These are phyloP conservation scores for Talaromyces sp. DNA, from an alignment of 2,329 filamentous ascomycete species.

Conservation along the genomic window DNA sequence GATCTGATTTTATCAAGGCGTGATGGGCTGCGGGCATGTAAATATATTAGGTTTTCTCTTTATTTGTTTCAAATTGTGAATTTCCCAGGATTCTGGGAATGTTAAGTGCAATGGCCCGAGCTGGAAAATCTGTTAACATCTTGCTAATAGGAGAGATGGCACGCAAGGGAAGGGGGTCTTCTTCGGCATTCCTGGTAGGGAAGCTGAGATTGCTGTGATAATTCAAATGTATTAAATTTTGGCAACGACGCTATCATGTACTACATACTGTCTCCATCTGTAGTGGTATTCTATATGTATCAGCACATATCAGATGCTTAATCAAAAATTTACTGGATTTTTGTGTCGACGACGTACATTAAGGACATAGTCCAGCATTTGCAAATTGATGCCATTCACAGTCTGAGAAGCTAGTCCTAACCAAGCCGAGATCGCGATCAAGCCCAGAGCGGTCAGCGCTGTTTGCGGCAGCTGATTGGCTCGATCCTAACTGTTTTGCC, in stretches of 20 bases:
- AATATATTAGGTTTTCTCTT: conserved; percentile 2
- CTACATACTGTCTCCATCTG: neutral
- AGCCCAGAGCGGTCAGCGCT: neutral
- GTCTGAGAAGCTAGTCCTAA: conserved; percentile 4
- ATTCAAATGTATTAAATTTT: conserved; percentile 1
- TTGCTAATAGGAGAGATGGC: neutral
- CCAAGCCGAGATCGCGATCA: conserved; percentile 13
- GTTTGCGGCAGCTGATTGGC: neutral
- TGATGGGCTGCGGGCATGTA: conserved; percentile 8
- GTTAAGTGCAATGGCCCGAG: neutral
- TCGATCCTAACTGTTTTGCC: conserved; percentile 12
- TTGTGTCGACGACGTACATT: no score
- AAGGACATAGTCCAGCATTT: no score
- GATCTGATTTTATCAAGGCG: neutral
- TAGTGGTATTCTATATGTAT: neutral
- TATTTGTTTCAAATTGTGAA: neutral
- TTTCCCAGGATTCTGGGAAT: neutral
- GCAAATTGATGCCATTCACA: neutral
- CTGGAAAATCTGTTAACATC: neutral
- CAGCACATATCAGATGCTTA: neutral
- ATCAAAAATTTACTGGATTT: neutral
- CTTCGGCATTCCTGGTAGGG: conserved; percentile 1
- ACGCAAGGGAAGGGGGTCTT: neutral
- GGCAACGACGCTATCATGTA: neutral
- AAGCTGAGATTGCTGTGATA: neutral